phyloP scores from a whole-genome alignment of 495 filamentous ascomycete genomes.

The Trichoderma parareesei region DNA sequence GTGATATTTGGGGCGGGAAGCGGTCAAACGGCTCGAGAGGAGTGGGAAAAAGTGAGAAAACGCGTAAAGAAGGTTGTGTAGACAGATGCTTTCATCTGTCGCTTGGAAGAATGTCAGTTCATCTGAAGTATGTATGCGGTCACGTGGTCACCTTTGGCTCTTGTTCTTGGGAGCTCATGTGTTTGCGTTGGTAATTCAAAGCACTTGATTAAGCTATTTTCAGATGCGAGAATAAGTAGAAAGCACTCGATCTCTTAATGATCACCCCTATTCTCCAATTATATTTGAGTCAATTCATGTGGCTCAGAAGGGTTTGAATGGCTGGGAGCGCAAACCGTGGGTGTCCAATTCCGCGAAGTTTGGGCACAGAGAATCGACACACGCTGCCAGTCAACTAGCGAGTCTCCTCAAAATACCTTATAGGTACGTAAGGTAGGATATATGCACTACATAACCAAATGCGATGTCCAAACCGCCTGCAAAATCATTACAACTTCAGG shows the following conservation, averaged over 20 bases:
- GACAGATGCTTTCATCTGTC: not conserved
- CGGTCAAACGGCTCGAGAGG: not conserved
- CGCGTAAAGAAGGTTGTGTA: not conserved
- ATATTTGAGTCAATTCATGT: too few species aligned
- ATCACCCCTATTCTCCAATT: not conserved
- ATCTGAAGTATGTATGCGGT: not conserved
- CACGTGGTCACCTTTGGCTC: not conserved
- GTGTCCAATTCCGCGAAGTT: too few species aligned
- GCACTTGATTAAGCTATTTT: too few species aligned
- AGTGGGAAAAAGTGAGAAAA: not conserved
- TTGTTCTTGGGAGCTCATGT: not conserved
- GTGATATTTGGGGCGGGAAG: not conserved
- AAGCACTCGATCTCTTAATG: not conserved
- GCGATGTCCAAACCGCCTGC: not conserved
- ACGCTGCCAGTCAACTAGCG: too few species aligned
- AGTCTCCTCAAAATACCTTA: too few species aligned
- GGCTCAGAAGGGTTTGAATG: too few species aligned
- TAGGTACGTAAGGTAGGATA: too few species aligned
- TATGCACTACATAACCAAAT: not conserved
- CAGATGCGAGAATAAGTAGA: not conserved
- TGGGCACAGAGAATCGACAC: too few species aligned
- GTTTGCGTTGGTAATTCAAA: too few species aligned
- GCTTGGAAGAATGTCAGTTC: not conserved
- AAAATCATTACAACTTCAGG: not conserved
- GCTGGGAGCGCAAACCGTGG: too few species aligned